These are phyloP conservation scores for Monosporozyma solicola DNA, from an alignment of 805 yeast genomes.

Conservation along the genomic window DNA sequence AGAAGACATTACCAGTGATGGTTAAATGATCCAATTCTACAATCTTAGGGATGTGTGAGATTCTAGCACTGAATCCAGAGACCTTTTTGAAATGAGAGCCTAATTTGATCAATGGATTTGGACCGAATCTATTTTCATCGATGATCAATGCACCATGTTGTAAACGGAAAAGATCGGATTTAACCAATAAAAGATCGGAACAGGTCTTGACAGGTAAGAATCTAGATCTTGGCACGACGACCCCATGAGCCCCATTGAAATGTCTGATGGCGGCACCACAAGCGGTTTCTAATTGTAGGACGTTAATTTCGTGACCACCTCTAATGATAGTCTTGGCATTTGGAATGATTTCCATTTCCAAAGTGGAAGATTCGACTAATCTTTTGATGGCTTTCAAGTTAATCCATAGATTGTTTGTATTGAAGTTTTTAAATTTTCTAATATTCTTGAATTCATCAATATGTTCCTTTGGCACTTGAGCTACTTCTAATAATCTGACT, in stretches of 20 bases:
- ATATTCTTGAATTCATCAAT: slow-evolving; percentile 96
- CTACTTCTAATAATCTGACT: slow-evolving; percentile 85
- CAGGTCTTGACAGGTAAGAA: slow-evolving; percentile 97
- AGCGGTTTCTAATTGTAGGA: slow-evolving; percentile 94
- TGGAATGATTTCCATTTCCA: slow-evolving; percentile 92
- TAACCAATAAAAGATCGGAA: slow-evolving; percentile 87
- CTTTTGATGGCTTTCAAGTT: slow-evolving; percentile 90
- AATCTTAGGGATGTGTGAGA: slow-evolving; percentile 80
- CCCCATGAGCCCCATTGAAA: slow-evolving; percentile 92
- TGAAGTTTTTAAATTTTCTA: slow-evolving; percentile 96
- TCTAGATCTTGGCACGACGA: slow-evolving; percentile 95
- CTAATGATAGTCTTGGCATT: slow-evolving; percentile 72
- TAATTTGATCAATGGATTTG: slow-evolving; percentile 88
- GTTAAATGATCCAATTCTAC: slow-evolving; percentile 95
- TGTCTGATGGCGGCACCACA: slow-evolving; percentile 98
- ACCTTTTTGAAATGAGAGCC: slow-evolving; percentile 97
- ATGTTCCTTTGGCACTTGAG: slow-evolving; percentile 95
- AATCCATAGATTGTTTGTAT: slow-evolving; percentile 97
- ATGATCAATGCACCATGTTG: slow-evolving; percentile 85
- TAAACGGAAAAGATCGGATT: slow-evolving; percentile 85
- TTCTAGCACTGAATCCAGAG: slow-evolving; percentile 77
- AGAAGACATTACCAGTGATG: slow-evolving; percentile 88
- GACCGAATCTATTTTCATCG: slow-evolving; percentile 78
- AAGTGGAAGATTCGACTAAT: slow-evolving; percentile 71
- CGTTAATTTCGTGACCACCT: slow-evolving; percentile 74